Conservation (phyloP, 768 basidiomycete species). For the Lentinula raphanica region DNA sequence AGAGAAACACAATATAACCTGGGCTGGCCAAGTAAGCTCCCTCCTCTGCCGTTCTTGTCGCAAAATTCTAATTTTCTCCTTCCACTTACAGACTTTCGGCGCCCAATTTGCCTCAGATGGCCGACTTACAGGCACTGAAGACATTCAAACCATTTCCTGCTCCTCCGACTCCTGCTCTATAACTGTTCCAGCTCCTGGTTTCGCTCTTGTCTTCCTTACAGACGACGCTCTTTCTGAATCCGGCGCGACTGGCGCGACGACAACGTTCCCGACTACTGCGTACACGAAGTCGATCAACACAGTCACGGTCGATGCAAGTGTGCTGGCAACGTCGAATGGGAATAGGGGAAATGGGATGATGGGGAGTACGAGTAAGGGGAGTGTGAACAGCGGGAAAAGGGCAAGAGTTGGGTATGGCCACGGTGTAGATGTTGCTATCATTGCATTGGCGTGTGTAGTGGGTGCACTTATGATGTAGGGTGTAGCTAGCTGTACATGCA, state of each 20-base stretch:
- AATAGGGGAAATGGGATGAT: slow-evolving; percentile 18
- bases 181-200: slow-evolving; percentile 62
- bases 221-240: slow-evolving; percentile 25
- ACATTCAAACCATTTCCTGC: slow-evolving; percentile 57
- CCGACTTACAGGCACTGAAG: slow-evolving; percentile 47
- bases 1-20: slow-evolving; percentile 62
- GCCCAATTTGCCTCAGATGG: slow-evolving; percentile 63
- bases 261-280: slow-evolving; percentile 52
- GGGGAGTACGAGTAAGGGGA: slow-evolving; percentile 22
- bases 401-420: not conserved
- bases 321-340: slow-evolving; percentile 36
- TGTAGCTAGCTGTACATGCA: too few relatives aligned
- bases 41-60: not conserved
- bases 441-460: too few relatives aligned
- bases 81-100: slow-evolving; percentile 47
- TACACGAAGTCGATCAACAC: slow-evolving; percentile 22
- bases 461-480: not conserved
- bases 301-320: slow-evolving; percentile 28
- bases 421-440: too few relatives aligned
- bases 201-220: slow-evolving; percentile 71
- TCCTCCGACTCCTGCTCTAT: slow-evolving; percentile 49
- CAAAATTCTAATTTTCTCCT: not conserved
- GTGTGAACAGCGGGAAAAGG: not conserved
- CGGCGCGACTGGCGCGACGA: slow-evolving; percentile 24
- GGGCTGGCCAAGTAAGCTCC: slow-evolving; percentile 64